phyloP scores from a whole-genome alignment of 75 land plant species.

The Larix kaempferi region DNA sequence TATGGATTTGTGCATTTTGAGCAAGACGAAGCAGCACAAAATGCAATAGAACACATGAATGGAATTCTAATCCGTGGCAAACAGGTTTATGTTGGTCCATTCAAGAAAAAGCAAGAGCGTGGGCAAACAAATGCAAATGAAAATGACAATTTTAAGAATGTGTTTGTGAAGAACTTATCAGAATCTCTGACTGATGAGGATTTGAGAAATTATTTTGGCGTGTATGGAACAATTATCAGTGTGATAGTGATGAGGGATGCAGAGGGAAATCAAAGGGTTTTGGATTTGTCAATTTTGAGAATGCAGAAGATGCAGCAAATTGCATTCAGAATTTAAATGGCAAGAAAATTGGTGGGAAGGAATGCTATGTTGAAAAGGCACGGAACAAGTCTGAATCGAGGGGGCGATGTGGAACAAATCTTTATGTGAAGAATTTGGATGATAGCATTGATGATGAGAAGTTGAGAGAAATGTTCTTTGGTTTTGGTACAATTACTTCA shows the following conservation, averaged over 20 bases:
- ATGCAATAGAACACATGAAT: constrained; percentile 68
- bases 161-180: constrained; percentile 67
- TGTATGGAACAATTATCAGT: constrained; percentile 75
- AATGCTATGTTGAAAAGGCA: constrained; percentile 91
- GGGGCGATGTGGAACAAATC: constrained; percentile 57
- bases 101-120: constrained; percentile 72
- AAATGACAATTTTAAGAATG: constrained; percentile 60
- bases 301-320: constrained; percentile 78
- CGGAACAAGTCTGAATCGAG: constrained; percentile 86
- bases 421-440: constrained; percentile 82
- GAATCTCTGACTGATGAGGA: constrained; percentile 63
- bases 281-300: constrained; percentile 92
- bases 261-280: constrained; percentile 83
- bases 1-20: constrained; percentile 90
- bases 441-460: constrained; percentile 79
- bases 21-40: constrained; percentile 68
- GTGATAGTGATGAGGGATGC: constrained; percentile 84
- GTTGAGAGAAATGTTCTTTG: constrained; percentile 68
- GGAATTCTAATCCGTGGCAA: constrained; percentile 78
- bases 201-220: too few relatives aligned
- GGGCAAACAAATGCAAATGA: constrained; percentile 19
- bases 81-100: constrained; percentile 76
- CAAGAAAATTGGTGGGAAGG: constrained; percentile 70
- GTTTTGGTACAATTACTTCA: constrained; percentile 75
- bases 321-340: constrained; percentile 80